Conservation (phyloP, 1,139 yeast species). For the Hyphopichia wangnamkhiaoensis region DNA sequence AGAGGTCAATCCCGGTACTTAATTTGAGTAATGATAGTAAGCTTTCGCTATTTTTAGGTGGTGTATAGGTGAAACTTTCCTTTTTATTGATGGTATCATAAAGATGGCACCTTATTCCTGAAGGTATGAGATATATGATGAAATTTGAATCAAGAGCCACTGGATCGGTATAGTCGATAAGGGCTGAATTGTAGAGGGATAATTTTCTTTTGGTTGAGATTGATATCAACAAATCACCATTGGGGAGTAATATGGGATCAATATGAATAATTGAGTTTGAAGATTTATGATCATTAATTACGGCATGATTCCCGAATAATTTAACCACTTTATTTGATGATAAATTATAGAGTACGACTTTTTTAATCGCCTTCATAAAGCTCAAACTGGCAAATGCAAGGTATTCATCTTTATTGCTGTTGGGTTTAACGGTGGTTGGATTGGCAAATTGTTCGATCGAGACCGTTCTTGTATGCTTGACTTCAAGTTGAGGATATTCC, state of each 20-base stretch:
- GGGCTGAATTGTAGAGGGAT: constrained; percentile 32
- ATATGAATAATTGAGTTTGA: constrained; percentile 39
- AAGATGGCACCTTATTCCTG: constrained; percentile 71
- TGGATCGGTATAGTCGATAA: constrained; percentile 13
- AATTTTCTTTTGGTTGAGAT: constrained; percentile 26
- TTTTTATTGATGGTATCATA: constrained; percentile 43
- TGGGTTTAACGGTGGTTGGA: constrained; percentile 20
- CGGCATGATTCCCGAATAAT: constrained; percentile 59
- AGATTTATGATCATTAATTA: constrained; percentile 16
- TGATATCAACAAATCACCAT: constrained; percentile 50
- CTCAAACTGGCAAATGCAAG: constrained; percentile 53
- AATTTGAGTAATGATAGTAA: constrained; percentile 50
- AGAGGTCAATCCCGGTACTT: constrained; percentile 52
- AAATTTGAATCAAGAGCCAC: constrained; percentile 27
- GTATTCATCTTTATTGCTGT: constrained; percentile 15
- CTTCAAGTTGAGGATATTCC: constrained; percentile 25
- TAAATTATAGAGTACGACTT: constrained; percentile 50
- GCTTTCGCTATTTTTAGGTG: constrained; percentile 53
- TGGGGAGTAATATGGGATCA: constrained; percentile 57
- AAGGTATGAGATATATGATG: constrained; percentile 69
- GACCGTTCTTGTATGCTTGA: background rate
- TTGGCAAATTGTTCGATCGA: constrained; percentile 17
- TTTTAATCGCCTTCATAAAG: constrained; percentile 62
- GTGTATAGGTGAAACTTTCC: constrained; percentile 43
- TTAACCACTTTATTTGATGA: constrained; percentile 40